Evolutionary conservation across 768 basidiomycete species (phyloP), one percentile per base, ranked within the genome.

Genomic region (Lactarius akahatsu): DNA sequence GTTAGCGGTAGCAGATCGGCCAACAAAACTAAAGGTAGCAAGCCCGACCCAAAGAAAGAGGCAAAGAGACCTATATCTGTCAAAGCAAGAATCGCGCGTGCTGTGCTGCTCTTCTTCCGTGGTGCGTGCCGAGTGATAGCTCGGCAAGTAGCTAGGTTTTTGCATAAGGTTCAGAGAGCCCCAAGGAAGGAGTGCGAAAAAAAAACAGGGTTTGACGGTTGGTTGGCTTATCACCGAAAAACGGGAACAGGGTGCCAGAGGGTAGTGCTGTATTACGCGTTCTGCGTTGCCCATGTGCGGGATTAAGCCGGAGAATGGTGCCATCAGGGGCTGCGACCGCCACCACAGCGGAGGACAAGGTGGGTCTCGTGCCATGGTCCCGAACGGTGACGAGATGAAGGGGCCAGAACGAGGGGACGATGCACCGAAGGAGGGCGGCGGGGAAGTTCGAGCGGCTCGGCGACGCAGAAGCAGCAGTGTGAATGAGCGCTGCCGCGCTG

Each of bases 201-300:
- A 61, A 54, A 62, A 62, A 40, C 64, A 65, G 65, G 56, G 65
- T 62, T 66, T 54, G 60, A 59, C 56, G 30, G n/a, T 57, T 32
- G 50, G 26, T 52, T 40, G 50, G 26, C 23, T 34, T 28, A 54
- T 59, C 61, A 67, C 66, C 66, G 58, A 59, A 55, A 57, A 67
- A 67, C 66, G 57, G 63, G 66, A 61, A 67, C 40, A 59, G 26
- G 65, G 61, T 54, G 40, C 23, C 47, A 50, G 23, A 50, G n/a
- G n/a, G 23, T 52, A 23, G 15, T 28, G 26, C 26, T 52, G 50
- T 10, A 57, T 61, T 61, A 57, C 60, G 56, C 55, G n/a, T 50
- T 50, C 30, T 30, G 55, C 43, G 16, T 20, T 23, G 60, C 20
- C 55, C 55, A n/a, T 50, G 50, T 16, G 60, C 26, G 60, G 65